Percentiles rank a stretch among this genome's conserved stretches.
These are phyloP conservation scores for Cladophialophora chaetospira DNA, from an alignment of 2,329 filamentous ascomycete species.

Conservation along the genomic window DNA sequence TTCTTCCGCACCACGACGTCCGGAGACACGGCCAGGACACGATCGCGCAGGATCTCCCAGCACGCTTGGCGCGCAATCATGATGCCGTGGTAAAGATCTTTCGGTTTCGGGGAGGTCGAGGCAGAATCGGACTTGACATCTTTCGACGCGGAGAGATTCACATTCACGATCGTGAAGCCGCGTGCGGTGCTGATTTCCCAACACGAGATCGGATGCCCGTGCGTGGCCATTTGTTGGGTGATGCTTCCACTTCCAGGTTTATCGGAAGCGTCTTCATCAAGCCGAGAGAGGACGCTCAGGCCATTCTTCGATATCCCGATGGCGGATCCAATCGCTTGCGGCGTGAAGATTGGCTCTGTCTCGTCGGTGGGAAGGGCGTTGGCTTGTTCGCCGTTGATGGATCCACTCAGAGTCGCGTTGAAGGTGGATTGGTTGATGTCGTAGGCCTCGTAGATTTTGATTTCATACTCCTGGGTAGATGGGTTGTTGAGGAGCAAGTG, in stretches of 20 bases:
- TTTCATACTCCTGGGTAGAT: conserved; percentile 35
- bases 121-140: too few species aligned
- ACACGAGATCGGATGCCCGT: conserved; percentile 40
- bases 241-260: too few species aligned
- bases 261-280: conserved; percentile 38
- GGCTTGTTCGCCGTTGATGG: not conserved
- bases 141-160: too few species aligned
- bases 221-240: conserved; percentile 37
- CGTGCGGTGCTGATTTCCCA: conserved; percentile 41
- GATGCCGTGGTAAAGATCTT: conserved; percentile 37
- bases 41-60: conserved; percentile 42
- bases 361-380: not conserved
- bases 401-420: not conserved
- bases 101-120: not conserved
- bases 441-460: conserved; percentile 47
- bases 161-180: conserved; percentile 38
- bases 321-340: conserved; percentile 42
- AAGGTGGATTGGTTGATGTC: conserved; percentile 36
- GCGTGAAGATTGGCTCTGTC: conserved; percentile 34
- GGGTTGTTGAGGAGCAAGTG: conserved; percentile 37
- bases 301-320: conserved; percentile 46
- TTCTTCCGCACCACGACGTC: conserved; percentile 39
- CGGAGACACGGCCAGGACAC: conserved; percentile 37
- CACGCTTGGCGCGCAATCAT: conserved; percentile 43
- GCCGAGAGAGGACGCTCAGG: conserved; percentile 39